phyloP scores from a whole-genome alignment of 2,329 filamentous ascomycete species.

The Drechslerella stenobrocha region DNA sequence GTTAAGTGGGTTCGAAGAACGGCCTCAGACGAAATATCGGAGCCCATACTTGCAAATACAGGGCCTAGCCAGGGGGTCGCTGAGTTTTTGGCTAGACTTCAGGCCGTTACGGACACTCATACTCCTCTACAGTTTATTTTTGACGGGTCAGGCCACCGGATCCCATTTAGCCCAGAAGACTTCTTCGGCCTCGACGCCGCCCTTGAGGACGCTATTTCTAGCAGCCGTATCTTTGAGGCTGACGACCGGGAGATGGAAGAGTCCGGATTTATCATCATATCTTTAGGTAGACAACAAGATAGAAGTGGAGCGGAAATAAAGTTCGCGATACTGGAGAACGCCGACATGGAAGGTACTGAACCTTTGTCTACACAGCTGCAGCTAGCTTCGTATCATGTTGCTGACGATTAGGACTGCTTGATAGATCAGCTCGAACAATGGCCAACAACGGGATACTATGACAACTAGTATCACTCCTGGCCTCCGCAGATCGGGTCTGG shows the following conservation, averaged over 20 bases:
- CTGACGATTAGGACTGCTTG: too few species aligned
- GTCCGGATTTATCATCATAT: slow-evolving; percentile 24
- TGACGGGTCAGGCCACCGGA: not conserved
- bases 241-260: slow-evolving; percentile 21
- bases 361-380: too few species aligned
- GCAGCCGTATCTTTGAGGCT: slow-evolving; percentile 19
- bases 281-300: slow-evolving; percentile 3
- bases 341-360: not conserved
- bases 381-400: too few species aligned
- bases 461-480: too few species aligned
- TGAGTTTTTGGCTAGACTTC: slow-evolving; percentile 14
- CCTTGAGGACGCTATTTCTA: slow-evolving; percentile 14
- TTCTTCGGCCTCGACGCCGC: slow-evolving; percentile 6
- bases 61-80: not conserved
- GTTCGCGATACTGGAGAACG: slow-evolving; percentile 9
- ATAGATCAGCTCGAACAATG: too few species aligned
- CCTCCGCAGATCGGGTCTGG: too few species aligned
- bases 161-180: not conserved
- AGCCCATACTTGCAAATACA: not conserved
- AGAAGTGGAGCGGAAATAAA: slow-evolving; percentile 4
- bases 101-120: slow-evolving; percentile 8
- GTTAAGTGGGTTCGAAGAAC: slow-evolving; percentile 15
- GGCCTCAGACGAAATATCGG: slow-evolving; percentile 1
- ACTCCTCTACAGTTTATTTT: not conserved
- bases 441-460: too few species aligned